phyloP scores from a whole-genome alignment of 441 rosid genomes.

The Populus hybrid region DNA sequence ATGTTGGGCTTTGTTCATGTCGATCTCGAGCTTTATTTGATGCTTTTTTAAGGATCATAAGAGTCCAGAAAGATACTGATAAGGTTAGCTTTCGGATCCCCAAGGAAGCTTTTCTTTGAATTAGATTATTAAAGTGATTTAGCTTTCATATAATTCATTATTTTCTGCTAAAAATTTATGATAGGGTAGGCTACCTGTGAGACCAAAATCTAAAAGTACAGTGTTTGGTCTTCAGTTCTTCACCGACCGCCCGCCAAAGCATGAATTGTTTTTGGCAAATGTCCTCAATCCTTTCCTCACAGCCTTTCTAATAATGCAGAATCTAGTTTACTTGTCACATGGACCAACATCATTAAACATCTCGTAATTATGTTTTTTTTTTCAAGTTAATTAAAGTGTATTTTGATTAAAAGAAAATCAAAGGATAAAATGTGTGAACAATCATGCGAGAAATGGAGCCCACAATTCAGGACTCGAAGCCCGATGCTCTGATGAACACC shows the following conservation, averaged over 20 bases:
- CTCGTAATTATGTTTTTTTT: too few species aligned
- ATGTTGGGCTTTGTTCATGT: background rate
- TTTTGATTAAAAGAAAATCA: too few species aligned
- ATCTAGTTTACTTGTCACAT: too few species aligned
- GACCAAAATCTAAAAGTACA: background rate
- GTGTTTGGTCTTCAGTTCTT: background rate
- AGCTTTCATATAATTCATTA: background rate
- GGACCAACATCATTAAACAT: too few species aligned
- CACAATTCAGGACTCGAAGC: slow-evolving; percentile 13
- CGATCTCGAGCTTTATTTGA: background rate
- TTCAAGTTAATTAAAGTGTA: too few species aligned
- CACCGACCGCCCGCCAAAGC: background rate
- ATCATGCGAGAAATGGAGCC: background rate
- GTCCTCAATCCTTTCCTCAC: too few species aligned
- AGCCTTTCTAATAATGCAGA: too few species aligned
- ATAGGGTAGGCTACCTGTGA: background rate
- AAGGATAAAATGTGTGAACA: too few species aligned
- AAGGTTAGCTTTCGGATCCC: slow-evolving; percentile 9
- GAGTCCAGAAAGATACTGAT: slow-evolving; percentile 16
- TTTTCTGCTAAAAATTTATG: background rate
- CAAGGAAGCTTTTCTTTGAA: background rate
- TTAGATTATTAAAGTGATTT: background rate
- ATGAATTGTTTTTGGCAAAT: too few species aligned
- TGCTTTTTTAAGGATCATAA: background rate
- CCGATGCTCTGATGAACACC: background rate